A percentile compares a stretch with the other conserved stretches of the same genome.
phyloP scores from a whole-genome alignment of 768 basidiomycete species.

The Guyanaporus albipodus region DNA sequence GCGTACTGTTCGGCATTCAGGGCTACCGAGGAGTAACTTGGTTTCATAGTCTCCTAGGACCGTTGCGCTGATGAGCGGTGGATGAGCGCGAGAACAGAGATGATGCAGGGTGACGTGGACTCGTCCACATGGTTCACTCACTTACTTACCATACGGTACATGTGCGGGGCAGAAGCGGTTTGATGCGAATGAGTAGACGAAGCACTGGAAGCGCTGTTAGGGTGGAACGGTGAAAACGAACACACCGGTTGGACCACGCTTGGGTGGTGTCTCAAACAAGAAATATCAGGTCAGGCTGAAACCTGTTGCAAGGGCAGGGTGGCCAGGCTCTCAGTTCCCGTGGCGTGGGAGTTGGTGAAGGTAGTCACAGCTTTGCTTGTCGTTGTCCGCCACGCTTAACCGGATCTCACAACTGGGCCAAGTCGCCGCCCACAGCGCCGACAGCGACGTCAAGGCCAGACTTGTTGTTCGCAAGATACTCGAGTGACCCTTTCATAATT shows the following conservation, averaged over 20 bases:
- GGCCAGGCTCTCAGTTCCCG: neutral
- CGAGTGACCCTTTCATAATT: slow-evolving; percentile 1
- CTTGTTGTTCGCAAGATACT: slow-evolving; percentile 1
- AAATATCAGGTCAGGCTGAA: neutral
- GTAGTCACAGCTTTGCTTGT: no score
- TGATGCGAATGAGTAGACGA: neutral
- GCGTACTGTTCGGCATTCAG: neutral
- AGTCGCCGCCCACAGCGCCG: slow-evolving; percentile 5
- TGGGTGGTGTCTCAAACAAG: neutral
- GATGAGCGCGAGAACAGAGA: slow-evolving; percentile 11
- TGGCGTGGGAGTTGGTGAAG: slow-evolving; percentile 25
- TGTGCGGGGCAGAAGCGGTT: slow-evolving; percentile 6
- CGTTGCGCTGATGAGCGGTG: neutral
- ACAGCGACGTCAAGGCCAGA: slow-evolving; percentile 10
- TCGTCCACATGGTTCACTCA: neutral
- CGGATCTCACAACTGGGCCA: slow-evolving; percentile 13
- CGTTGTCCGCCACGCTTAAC: slow-evolving; percentile 14
- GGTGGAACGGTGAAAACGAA: neutral
- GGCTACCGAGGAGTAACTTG: neutral
- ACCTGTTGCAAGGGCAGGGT: slow-evolving; percentile 7
- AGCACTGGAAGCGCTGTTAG: slow-evolving; percentile 3
- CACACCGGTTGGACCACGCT: neutral
- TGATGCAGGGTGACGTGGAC: neutral
- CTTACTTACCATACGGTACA: slow-evolving; percentile 1
- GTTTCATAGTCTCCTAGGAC: neutral